Evolutionary conservation across 2,329 filamentous ascomycete species (phyloP).

Genomic region (Pseudocercospora crystallina): DNA sequence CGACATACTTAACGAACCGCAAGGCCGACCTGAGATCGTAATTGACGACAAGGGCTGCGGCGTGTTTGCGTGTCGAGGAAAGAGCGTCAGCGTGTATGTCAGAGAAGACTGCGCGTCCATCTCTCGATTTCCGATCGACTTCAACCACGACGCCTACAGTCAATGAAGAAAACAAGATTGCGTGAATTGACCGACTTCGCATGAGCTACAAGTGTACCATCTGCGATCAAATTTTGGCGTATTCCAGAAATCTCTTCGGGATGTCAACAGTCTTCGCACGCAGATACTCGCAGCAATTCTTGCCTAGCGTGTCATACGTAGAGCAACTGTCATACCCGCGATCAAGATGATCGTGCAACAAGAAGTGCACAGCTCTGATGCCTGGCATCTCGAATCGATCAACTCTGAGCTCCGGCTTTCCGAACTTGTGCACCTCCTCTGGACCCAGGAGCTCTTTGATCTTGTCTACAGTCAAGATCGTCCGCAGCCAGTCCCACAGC

Average conservation of each 20-base stretch:
- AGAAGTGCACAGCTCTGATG: slow-evolving; percentile 14
- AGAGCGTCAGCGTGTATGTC: slow-evolving; percentile 64
- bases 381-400: slow-evolving; percentile 12
- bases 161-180: too few species aligned
- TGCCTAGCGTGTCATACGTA: slow-evolving; percentile 49
- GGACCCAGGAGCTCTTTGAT: slow-evolving; percentile 27
- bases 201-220: too few species aligned
- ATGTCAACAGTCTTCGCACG: slow-evolving; percentile 48
- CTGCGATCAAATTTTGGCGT: slow-evolving; percentile 34
- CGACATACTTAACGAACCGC: slow-evolving; percentile 56
- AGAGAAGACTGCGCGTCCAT: slow-evolving; percentile 55
- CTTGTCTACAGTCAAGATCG: slow-evolving; percentile 23
- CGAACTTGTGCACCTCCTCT: slow-evolving; percentile 26
- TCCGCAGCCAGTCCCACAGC: slow-evolving; percentile 31
- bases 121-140: slow-evolving; percentile 39
- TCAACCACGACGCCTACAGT: slow-evolving; percentile 17
- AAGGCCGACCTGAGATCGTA: slow-evolving; percentile 54
- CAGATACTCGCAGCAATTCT: slow-evolving; percentile 49
- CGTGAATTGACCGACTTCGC: too few species aligned
- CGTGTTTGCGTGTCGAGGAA: slow-evolving; percentile 54
- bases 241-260: slow-evolving; percentile 44
- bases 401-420: slow-evolving; percentile 9
- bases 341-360: slow-evolving; percentile 50
- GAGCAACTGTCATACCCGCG: slow-evolving; percentile 45
- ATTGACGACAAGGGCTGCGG: slow-evolving; percentile 63